Conservation (phyloP, 2,329 filamentous ascomycete species). For the Colletotrichum graminicola region DNA sequence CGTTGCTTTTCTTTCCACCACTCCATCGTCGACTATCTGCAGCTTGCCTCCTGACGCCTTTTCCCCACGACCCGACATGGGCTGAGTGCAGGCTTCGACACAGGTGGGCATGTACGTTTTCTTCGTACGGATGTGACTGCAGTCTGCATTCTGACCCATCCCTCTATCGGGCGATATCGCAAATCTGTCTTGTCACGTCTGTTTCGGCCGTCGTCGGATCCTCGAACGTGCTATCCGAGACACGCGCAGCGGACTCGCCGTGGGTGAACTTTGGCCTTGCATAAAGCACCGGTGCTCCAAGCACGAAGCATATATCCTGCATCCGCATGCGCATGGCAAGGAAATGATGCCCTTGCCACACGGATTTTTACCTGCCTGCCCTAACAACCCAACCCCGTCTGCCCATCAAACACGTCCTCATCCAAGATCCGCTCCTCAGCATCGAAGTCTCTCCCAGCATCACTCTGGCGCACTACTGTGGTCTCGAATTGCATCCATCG, state of each 20-base stretch:
- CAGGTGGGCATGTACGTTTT: not conserved
- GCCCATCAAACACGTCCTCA: constrained; percentile 32
- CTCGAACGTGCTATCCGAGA: constrained; percentile 3
- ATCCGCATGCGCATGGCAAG: constrained; percentile 12
- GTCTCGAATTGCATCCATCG: constrained; percentile 39
- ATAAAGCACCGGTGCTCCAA: constrained; percentile 17
- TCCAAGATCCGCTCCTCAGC: constrained; percentile 36
- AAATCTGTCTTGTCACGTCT: constrained; percentile 13
- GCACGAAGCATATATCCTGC: constrained; percentile 14
- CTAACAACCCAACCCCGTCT: constrained; percentile 18
- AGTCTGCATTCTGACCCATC: not conserved
- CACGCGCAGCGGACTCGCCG: constrained; percentile 7
- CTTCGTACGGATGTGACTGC: constrained; percentile 1
- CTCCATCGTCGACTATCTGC: not conserved
- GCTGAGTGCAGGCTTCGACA: constrained; percentile 4
- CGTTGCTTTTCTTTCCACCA: not conserved
- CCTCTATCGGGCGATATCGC: constrained; percentile 6
- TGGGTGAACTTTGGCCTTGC: constrained; percentile 16
- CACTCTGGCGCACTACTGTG: constrained; percentile 11
- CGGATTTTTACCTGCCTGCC: constrained; percentile 28
- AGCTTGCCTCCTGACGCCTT: not conserved
- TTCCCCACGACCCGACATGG: not conserved
- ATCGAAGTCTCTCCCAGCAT: constrained; percentile 28
- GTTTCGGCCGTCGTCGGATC: constrained; percentile 22
- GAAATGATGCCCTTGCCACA: constrained; percentile 21